phyloP scores from a whole-genome alignment of 495 filamentous ascomycete species.

The Cercophora sp. region DNA sequence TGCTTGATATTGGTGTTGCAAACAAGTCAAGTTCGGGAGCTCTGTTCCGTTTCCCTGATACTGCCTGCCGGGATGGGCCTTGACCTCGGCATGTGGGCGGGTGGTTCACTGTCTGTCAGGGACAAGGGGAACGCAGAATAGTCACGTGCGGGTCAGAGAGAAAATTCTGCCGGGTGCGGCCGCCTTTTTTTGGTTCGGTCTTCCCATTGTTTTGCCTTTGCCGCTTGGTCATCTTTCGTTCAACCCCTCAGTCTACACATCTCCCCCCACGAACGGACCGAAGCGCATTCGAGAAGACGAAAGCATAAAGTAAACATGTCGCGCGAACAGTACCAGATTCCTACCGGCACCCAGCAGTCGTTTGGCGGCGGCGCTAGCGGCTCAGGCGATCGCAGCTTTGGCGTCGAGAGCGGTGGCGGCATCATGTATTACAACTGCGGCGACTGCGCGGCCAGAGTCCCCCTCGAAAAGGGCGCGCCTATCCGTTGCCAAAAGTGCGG shows the following conservation, averaged over 20 bases:
- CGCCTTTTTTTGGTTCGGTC: slow-evolving; percentile 30
- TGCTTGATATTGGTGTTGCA: too few relatives aligned
- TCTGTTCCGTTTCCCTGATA: too few relatives aligned
- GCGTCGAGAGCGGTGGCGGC: slow-evolving; percentile 30
- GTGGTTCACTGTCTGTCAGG: too few relatives aligned
- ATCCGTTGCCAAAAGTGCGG: slow-evolving; percentile 97
- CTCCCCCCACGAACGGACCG: background rate
- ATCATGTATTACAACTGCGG: slow-evolving; percentile 85
- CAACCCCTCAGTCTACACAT: background rate
- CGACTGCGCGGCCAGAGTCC: slow-evolving; percentile 81
- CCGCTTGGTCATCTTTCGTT: too few relatives aligned
- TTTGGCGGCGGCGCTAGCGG: slow-evolving; percentile 20
- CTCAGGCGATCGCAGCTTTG: slow-evolving; percentile 27
- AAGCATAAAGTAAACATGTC: slow-evolving; percentile 54
- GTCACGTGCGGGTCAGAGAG: too few relatives aligned
- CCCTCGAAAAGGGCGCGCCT: slow-evolving; percentile 76
- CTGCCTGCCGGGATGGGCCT: too few relatives aligned
- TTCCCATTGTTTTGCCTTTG: background rate
- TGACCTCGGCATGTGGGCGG: too few relatives aligned
- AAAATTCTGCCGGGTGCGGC: slow-evolving; percentile 28
- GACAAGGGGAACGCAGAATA: too few relatives aligned
- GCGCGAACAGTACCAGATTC: slow-evolving; percentile 59
- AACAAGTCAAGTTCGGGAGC: too few relatives aligned
- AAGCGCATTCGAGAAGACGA: too few relatives aligned
- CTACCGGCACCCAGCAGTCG: slow-evolving; percentile 37